phyloP scores from a whole-genome alignment of 2,329 filamentous ascomycete species.

The Xylariaceae sp. region DNA sequence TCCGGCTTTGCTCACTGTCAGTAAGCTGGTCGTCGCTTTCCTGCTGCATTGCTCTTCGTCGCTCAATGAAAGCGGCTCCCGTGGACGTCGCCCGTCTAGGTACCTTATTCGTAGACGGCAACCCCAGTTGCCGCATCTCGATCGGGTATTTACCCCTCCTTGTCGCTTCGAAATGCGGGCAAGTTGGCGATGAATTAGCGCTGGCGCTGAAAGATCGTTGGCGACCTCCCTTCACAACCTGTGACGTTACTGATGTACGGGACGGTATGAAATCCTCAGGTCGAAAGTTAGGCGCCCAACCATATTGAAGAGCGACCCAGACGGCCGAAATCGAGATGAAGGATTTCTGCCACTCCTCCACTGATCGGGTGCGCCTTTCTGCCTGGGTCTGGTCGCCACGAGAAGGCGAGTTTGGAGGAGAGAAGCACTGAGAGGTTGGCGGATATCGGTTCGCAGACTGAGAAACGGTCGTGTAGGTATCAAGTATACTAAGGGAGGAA shows the following conservation, averaged over 20 bases:
- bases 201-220: slow-evolving; percentile 33
- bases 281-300: slow-evolving; percentile 49
- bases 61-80: slow-evolving; percentile 55
- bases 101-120: slow-evolving; percentile 25
- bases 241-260: slow-evolving; percentile 19
- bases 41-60: slow-evolving; percentile 38
- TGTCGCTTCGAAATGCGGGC: slow-evolving; percentile 11
- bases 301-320: slow-evolving; percentile 58
- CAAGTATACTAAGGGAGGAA: slow-evolving; percentile 70
- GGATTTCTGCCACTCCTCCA: slow-evolving; percentile 53
- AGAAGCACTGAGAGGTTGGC: slow-evolving; percentile 48
- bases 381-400: slow-evolving; percentile 21
- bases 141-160: slow-evolving; percentile 27
- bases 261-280: slow-evolving; percentile 37
- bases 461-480: slow-evolving; percentile 68
- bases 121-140: slow-evolving; percentile 25
- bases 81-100: slow-evolving; percentile 54
- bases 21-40: slow-evolving; percentile 21
- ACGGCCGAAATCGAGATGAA: slow-evolving; percentile 60
- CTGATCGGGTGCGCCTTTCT: slow-evolving; percentile 44
- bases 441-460: slow-evolving; percentile 56
- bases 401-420: slow-evolving; percentile 25
- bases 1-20: slow-evolving; percentile 15
- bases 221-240: slow-evolving; percentile 21
- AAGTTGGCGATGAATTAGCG: slow-evolving; percentile 23